Evolutionary conservation across 352 stramenopile species (phyloP), one percentile per base, ranked within the genome.

Genomic region (Phytophthora pini): DNA sequence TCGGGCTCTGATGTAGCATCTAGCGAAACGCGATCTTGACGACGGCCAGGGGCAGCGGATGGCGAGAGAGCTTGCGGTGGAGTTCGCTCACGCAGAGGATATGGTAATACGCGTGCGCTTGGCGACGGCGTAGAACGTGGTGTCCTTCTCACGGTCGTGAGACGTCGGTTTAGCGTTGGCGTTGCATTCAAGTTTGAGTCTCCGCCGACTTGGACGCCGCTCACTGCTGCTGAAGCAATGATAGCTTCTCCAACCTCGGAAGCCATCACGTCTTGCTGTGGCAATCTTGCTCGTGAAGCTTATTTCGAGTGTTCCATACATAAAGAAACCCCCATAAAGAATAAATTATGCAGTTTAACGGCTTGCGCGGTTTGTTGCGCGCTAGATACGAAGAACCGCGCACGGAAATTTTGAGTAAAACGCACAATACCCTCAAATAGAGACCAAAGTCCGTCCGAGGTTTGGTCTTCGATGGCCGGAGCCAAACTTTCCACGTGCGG

Each of bases 381-480:
- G 24, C 4, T 51, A 3, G 10, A 46, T 51, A 39, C 24, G 17
- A 51, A 38, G 20, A 51, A 51, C 45, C 45, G 26, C 45, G 26
- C 26, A 51, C 22, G 45, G 45, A 51, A 39, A 51, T 51, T 51
- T 51, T 51, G 45, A 51, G 26, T 53, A 53, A 26, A 46, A 46
- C 40, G 40, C 40, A 46, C 40, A 46, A 46, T 46, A 29, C 24
- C 24, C 17, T 17, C 17, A 17, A 17, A 17, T 17, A 17, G 17
- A 17, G 17, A 17, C 17, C 17, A 17, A 17, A 17, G 17, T 17
- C 17, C 17, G 17, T 17, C 17, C 17, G 17, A 17, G 17, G 17
- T 17, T 17, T 17, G 17, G 17, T 17, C 17, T 17, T 17, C 17
- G 17, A 17, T 17, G 17, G 17, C 17, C 17, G 17, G 17, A 17